Evolutionary conservation across 164 flowering plant species (phyloP), one percentile per base, ranked within the genome.

Genomic region (Liquidambar formosana): DNA sequence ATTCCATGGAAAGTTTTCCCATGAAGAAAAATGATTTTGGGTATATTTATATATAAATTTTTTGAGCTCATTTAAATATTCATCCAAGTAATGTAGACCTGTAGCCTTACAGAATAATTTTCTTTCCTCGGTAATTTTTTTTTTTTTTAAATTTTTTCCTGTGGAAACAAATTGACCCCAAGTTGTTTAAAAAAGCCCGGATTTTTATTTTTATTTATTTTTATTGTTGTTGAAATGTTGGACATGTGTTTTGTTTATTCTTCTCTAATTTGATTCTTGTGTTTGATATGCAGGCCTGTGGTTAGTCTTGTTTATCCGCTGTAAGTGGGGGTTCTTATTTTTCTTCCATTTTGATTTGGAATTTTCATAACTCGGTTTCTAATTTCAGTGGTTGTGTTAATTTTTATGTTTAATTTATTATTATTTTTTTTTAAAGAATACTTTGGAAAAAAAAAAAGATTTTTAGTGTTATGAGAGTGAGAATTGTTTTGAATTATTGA

Each of bases 301-400:
- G 84, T 91, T 66, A 80, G 92, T 68, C 85, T 91, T 64, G 89
- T 79, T 54, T 91, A 91, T 81, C 98, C 98, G 52, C 85, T 91
- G 96, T 91, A 81, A 90, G 97, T 87, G 66, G 44, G 45, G 5
- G 15, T 27, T n/a, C 41, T 13, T 0, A 25, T 51, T 21, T 0
- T 38, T 46, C 49, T 41, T 60, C 16, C 26, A 33, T 33, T 60
- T 60, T 16, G 14, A 53, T 1, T 57, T 5, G 9, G 26, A 12
- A 0, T 57, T n/a, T 26, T 10, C 21, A 10, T 60, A 8, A 43
- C 10, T 25, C 18, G 21, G 15, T 33, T n/a, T 43, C 8, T 1
- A 10, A 57, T 47, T 23, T 0, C 27, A 12, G 14, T 1, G 41
- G 11, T n/a, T 27, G 46, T 25, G 2, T 16, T 5, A 45, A 62